A percentile compares a stretch with the other conserved stretches of the same genome.
These are phyloP conservation scores for Fusarium cyanostomum DNA, from an alignment of 2,329 filamentous ascomycete genomes.

Conservation along the genomic window DNA sequence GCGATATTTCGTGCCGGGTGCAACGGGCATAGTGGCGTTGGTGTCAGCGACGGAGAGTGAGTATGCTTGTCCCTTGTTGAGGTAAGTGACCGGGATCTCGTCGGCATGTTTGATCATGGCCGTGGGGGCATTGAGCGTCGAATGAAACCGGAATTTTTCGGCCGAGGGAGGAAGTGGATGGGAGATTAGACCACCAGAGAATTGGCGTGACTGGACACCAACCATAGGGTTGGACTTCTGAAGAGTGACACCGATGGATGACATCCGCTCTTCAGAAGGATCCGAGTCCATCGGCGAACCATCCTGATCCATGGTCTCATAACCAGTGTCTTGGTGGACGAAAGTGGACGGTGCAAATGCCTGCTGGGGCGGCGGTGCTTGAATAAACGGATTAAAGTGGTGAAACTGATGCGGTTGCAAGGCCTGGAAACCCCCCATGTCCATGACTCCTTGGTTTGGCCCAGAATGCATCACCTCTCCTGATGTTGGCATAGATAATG, in stretches of 20 bases:
- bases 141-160: conserved; percentile 87
- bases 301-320: conserved; percentile 82
- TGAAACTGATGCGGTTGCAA: conserved; percentile 68
- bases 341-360: conserved; percentile 83
- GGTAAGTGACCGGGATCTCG: conserved; percentile 95
- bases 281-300: conserved; percentile 72
- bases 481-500: conserved; percentile 79
- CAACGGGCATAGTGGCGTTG: conserved; percentile 65
- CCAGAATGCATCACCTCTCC: conserved; percentile 70
- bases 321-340: conserved; percentile 80
- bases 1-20: conserved; percentile 76
- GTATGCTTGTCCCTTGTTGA: conserved; percentile 98
- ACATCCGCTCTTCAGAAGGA: conserved; percentile 60
- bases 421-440: conserved; percentile 74
- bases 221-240: conserved; percentile 69
- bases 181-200: conserved; percentile 56
- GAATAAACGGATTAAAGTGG: conserved; percentile 77
- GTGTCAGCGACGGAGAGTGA: conserved; percentile 86
- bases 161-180: conserved; percentile 62
- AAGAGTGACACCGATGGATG: conserved; percentile 68
- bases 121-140: conserved; percentile 90
- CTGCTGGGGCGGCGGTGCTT: conserved; percentile 63
- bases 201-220: conserved; percentile 63
- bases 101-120: conserved; percentile 92
- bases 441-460: conserved; percentile 60